phyloP scores from a whole-genome alignment of 257 asterid species.

The Sherardia arvensis region DNA sequence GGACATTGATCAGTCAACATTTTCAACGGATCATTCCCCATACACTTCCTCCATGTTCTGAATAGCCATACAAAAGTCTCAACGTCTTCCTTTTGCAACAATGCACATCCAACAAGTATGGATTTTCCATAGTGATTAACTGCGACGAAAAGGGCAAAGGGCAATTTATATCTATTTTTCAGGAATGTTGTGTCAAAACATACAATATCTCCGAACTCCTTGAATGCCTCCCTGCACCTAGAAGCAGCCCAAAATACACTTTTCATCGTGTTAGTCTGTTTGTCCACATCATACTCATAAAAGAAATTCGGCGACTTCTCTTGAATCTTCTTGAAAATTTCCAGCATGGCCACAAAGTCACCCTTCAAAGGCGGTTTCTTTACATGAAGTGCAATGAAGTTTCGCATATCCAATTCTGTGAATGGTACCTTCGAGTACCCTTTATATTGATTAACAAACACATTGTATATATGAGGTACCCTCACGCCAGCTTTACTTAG shows the following conservation, averaged over 20 bases:
- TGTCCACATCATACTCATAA: neutral
- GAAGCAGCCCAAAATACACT: neutral
- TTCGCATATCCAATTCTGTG: too few relatives aligned
- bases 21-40: neutral
- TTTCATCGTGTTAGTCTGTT: neutral
- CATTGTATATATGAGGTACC: too few relatives aligned
- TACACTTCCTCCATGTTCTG: neutral
- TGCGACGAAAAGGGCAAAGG: constrained; percentile 3
- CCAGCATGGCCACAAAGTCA: neutral
- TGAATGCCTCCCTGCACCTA: neutral
- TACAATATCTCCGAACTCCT: neutral
- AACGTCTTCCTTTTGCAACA: neutral
- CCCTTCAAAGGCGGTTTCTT: neutral
- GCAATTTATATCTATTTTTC: neutral
- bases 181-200: neutral
- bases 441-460: too few relatives aligned
- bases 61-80: neutral
- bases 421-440: too few relatives aligned
- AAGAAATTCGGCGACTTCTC: neutral
- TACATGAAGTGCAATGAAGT: too few relatives aligned
- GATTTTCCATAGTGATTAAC: constrained; percentile 5
- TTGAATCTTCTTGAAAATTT: neutral
- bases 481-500: too few relatives aligned
- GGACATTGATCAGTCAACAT: too few relatives aligned
- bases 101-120: neutral